phyloP scores from a whole-genome alignment of 345 rosid genomes.

The Nasturtium officinale region DNA sequence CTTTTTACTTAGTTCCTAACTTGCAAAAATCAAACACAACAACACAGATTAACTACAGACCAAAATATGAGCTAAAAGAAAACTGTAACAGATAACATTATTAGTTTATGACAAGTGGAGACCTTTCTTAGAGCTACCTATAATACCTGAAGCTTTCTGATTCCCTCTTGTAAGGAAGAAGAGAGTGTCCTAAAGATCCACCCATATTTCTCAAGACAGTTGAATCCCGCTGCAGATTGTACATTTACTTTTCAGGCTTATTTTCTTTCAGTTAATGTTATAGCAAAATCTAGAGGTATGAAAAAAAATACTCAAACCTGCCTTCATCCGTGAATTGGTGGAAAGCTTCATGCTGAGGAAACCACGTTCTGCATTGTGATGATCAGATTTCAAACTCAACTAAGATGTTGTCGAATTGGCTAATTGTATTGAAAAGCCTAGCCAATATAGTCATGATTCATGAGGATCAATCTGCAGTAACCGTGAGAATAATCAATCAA shows the following conservation, averaged over 20 bases:
- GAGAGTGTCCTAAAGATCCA: conserved; percentile 90
- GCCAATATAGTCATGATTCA: conserved; percentile 91
- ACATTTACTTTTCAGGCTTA: conserved; percentile 2
- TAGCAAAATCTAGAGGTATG: neutral
- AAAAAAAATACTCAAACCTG: conserved; percentile 56
- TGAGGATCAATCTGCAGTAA: conserved; percentile 77
- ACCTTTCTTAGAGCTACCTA: neutral
- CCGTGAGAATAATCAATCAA: neutral
- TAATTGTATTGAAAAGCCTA: conserved; percentile 60
- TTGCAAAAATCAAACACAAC: too few relatives aligned
- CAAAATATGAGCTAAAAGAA: too few relatives aligned
- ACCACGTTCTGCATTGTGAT: conserved; percentile 73
- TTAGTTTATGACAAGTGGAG: conserved; percentile 10
- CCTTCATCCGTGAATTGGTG: conserved; percentile 91
- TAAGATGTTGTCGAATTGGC: conserved; percentile 64
- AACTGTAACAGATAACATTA: too few relatives aligned
- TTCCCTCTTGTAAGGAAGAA: conserved; percentile 93
- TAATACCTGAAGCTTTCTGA: conserved; percentile 81
- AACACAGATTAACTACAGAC: too few relatives aligned
- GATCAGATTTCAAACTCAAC: conserved; percentile 85
- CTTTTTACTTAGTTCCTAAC: too few relatives aligned
- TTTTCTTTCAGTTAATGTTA: neutral
- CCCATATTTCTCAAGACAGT: conserved; percentile 95
- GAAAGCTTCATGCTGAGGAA: conserved; percentile 80
- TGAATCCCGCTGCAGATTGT: conserved; percentile 77